Conservation (phyloP, 2,329 filamentous ascomycete species). For the Cladophialophora carrionii region DNA sequence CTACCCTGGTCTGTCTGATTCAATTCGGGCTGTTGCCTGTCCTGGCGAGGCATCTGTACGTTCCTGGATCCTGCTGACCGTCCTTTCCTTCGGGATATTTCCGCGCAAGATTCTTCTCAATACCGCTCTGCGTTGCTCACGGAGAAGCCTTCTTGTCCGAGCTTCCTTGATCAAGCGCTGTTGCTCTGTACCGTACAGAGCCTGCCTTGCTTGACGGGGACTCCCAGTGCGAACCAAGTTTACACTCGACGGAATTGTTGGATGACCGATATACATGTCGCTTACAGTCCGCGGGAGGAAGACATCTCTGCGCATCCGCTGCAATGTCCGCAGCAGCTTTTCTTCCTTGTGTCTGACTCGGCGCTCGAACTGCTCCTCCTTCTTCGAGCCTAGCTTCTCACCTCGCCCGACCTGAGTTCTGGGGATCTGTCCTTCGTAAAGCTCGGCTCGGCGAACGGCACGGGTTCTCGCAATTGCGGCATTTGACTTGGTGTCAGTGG, state of each 20-base stretch:
- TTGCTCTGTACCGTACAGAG: not conserved
- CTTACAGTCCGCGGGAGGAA: slow-evolving; percentile 12
- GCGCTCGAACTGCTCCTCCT: not conserved
- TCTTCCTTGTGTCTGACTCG: slow-evolving; percentile 6
- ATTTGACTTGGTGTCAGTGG: not conserved
- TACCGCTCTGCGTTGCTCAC: not conserved
- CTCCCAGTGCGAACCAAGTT: not conserved
- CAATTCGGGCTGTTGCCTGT: not conserved
- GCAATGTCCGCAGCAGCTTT: slow-evolving; percentile 10
- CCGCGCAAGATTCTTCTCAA: not conserved
- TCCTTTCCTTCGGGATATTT: not conserved
- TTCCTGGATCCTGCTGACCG: not conserved
- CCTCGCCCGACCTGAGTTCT: slow-evolving; percentile 3
- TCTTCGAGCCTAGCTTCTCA: slow-evolving; percentile 1
- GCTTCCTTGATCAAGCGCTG: slow-evolving; percentile 2
- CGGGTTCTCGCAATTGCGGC: not conserved
- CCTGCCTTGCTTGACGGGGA: not conserved
- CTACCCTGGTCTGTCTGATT: not conserved
- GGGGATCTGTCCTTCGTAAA: slow-evolving; percentile 19
- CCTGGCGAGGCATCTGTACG: not conserved
- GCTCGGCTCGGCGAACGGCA: slow-evolving; percentile 17
- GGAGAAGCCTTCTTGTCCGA: not conserved
- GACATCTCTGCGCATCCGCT: slow-evolving; percentile 14
- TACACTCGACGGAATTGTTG: not conserved
- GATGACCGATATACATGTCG: slow-evolving; percentile 20